These are phyloP conservation scores for Globisporangium megalacanthum DNA, from an alignment of 352 stramenopile species.

Conservation along the genomic window DNA sequence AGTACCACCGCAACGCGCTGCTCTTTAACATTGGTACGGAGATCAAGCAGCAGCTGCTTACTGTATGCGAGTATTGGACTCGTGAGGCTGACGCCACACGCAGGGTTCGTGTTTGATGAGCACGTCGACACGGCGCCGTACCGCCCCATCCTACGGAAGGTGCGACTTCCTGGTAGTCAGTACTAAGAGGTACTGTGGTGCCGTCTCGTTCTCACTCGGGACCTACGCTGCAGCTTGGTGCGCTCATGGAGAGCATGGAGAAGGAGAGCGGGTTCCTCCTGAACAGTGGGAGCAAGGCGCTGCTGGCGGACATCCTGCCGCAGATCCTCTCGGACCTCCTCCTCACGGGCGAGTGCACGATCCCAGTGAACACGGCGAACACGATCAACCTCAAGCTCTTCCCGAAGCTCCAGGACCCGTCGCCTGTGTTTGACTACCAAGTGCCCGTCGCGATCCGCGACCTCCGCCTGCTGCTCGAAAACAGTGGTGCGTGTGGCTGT, in stretches of 20 bases:
- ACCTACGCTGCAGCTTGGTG: slow-evolving; percentile 31
- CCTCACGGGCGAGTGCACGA: slow-evolving; percentile 70
- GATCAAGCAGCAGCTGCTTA: too few relatives aligned
- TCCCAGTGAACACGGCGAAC: slow-evolving; percentile 77
- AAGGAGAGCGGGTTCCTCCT: slow-evolving; percentile 83
- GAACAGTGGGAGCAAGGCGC: slow-evolving; percentile 52
- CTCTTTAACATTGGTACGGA: slow-evolving; percentile 82
- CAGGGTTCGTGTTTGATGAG: slow-evolving; percentile 82
- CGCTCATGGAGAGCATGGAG: slow-evolving; percentile 84
- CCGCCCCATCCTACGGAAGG: slow-evolving; percentile 79
- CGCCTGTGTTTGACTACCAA: slow-evolving; percentile 75
- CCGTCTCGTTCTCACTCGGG: too few relatives aligned
- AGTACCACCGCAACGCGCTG: slow-evolving; percentile 87
- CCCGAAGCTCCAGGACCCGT: slow-evolving; percentile 61
- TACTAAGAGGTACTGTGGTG: too few relatives aligned
- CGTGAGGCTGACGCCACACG: neutral
- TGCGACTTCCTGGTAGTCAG: slow-evolving; percentile 5
- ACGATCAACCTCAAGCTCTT: slow-evolving; percentile 88
- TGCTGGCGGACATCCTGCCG: slow-evolving; percentile 59
- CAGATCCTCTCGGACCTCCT: slow-evolving; percentile 72
- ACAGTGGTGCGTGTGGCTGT: slow-evolving; percentile 39
- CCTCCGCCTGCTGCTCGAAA: slow-evolving; percentile 60
- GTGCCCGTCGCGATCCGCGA: slow-evolving; percentile 80
- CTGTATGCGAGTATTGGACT: too few relatives aligned
- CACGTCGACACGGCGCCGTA: slow-evolving; percentile 70